phyloP scores from a whole-genome alignment of 768 basidiomycete genomes.

The Coprinopsis strossmayeri region DNA sequence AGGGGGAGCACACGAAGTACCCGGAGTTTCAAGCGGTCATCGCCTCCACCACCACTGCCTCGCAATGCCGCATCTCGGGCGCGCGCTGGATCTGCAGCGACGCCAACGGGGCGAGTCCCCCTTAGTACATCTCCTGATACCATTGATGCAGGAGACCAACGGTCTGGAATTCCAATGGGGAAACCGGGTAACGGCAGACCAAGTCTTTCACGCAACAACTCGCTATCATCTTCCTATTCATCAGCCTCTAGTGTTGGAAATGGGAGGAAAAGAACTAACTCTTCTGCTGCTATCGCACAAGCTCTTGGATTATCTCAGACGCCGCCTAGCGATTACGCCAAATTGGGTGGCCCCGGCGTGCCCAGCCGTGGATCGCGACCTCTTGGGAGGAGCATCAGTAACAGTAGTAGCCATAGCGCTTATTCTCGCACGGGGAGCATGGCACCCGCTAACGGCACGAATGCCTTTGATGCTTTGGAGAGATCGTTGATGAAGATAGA shows the following conservation, averaged over 20 bases:
- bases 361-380: conserved; percentile 17
- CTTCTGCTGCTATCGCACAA: conserved; percentile 33
- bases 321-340: conserved; percentile 30
- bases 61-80: background rate
- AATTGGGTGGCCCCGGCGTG: conserved; percentile 33
- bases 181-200: too few species aligned
- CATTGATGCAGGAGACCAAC: background rate
- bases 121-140: background rate
- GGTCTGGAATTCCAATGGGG: background rate
- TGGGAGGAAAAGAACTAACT: conserved; percentile 20
- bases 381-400: conserved; percentile 22
- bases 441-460: conserved; percentile 3
- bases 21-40: background rate
- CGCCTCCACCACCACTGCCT: background rate
- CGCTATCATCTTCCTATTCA: conserved; percentile 22
- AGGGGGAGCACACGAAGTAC: conserved; percentile 6
- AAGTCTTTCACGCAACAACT: conserved; percentile 17
- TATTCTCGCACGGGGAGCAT: conserved; percentile 23
- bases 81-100: background rate
- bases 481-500: conserved; percentile 29
- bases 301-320: conserved; percentile 38
- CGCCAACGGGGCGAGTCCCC: background rate
- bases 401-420: conserved; percentile 22
- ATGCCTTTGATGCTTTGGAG: conserved; percentile 9
- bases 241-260: conserved; percentile 14